A percentile compares a stretch with the other conserved stretches of the same genome.
Evolutionary conservation across 2,329 filamentous ascomycete species (phyloP).

Genomic region (Atkinsonella texensis): DNA sequence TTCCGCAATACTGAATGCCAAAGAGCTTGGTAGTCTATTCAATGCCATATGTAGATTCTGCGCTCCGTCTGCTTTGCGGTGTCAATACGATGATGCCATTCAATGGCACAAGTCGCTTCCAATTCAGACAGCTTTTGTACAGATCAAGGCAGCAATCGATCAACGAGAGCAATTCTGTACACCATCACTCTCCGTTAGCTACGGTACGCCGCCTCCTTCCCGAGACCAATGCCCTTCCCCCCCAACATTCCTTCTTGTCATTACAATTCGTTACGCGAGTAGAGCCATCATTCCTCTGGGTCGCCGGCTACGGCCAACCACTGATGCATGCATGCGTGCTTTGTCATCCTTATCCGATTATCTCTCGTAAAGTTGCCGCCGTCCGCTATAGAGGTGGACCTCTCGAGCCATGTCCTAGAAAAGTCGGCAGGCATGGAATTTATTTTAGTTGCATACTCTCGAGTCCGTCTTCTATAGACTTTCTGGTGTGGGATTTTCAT

Average conservation of each 20-base stretch:
- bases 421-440: background rate
- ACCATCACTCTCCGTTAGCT: background rate
- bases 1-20: background rate
- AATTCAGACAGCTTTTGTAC: background rate
- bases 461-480: constrained; percentile 13
- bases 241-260: background rate
- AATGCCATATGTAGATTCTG: constrained; percentile 2
- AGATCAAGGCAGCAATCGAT: background rate
- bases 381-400: too few species aligned
- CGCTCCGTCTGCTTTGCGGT: background rate
- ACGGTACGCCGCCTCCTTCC: background rate
- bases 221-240: background rate
- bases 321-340: background rate
- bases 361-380: background rate
- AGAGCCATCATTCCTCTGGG: background rate
- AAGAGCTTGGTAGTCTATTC: background rate
- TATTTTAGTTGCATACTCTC: background rate
- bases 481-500: constrained; percentile 49
- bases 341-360: background rate
- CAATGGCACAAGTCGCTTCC: background rate
- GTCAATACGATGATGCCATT: background rate
- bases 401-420: too few species aligned
- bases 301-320: background rate
- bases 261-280: background rate
- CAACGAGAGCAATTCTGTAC: background rate